These are phyloP conservation scores for Hypholoma sublateritium DNA, from an alignment of 768 basidiomycete species.

Conservation along the genomic window DNA sequence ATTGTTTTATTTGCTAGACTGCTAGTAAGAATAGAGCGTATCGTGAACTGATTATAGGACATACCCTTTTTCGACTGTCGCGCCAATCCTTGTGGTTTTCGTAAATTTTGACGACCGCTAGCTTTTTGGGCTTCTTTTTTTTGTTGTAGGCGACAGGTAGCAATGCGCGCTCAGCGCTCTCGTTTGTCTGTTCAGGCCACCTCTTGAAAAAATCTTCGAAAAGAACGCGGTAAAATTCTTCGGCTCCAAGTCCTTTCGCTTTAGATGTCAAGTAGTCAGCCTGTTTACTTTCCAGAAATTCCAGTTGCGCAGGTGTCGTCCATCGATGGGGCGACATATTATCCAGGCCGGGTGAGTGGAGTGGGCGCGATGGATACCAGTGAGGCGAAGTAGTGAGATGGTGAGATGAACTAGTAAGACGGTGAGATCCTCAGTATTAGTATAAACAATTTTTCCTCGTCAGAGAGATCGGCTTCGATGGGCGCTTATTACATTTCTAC, in stretches of 20 bases:
- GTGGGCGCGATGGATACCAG: background rate
- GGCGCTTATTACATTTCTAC: no score
- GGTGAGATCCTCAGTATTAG: no score
- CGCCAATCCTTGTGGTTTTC: background rate
- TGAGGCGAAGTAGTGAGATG: background rate
- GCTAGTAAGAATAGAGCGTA: no score
- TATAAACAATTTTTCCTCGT: no score
- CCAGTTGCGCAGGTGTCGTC: background rate
- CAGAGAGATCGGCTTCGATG: no score
- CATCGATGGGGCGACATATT: background rate
- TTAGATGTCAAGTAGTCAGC: background rate
- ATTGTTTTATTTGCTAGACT: background rate
- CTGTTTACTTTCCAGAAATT: background rate
- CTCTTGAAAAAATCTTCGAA: constrained; percentile 2
- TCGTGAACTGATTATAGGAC: background rate
- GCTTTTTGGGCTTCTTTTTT: background rate
- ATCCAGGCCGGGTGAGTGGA: background rate
- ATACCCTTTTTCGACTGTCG: background rate
- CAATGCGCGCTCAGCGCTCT: background rate
- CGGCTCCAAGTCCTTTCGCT: background rate
- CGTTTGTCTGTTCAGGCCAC: constrained; percentile 3
- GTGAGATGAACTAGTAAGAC: background rate
- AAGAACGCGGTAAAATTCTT: background rate
- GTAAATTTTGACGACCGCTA: background rate
- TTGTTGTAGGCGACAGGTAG: background rate